Evolutionary conservation across 805 yeast genomes (phyloP).

Genomic region (Sugiyamaella smithiae): DNA sequence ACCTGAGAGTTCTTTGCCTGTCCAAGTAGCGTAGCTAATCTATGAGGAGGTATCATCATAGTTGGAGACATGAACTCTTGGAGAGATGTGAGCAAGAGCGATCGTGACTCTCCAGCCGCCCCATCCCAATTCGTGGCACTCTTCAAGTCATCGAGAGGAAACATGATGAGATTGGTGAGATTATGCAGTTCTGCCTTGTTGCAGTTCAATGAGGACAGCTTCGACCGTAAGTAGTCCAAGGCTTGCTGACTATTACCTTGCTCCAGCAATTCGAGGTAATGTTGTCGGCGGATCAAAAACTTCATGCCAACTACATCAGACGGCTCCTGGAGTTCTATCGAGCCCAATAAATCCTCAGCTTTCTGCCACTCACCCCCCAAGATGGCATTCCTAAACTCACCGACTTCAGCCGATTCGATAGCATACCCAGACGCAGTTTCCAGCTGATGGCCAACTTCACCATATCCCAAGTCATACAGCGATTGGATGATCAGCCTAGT

Average conservation of each 20-base stretch:
- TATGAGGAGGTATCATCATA: slow-evolving; percentile 50
- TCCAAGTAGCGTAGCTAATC: slow-evolving; percentile 48
- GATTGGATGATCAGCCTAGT: slow-evolving; percentile 51
- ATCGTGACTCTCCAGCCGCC: slow-evolving; percentile 39
- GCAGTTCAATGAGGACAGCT: slow-evolving; percentile 33
- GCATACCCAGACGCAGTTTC: slow-evolving; percentile 38
- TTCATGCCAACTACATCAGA: slow-evolving; percentile 27
- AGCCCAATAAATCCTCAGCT: slow-evolving; percentile 35
- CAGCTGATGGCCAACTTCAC: slow-evolving; percentile 38
- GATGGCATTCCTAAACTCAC: slow-evolving; percentile 39
- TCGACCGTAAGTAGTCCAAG: slow-evolving; percentile 38
- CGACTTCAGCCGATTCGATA: slow-evolving; percentile 43
- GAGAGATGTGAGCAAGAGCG: slow-evolving; percentile 41
- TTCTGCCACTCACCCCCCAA: slow-evolving; percentile 43
- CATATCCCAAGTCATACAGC: slow-evolving; percentile 49
- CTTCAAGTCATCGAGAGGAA: slow-evolving; percentile 31
- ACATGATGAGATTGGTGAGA: slow-evolving; percentile 32
- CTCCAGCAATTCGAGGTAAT: slow-evolving; percentile 43
- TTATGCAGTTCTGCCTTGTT: slow-evolving; percentile 29
- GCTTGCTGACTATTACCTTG: slow-evolving; percentile 36
- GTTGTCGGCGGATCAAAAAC: slow-evolving; percentile 41
- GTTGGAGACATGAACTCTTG: slow-evolving; percentile 49
- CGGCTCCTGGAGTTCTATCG: slow-evolving; percentile 27
- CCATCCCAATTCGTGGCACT: slow-evolving; percentile 35
- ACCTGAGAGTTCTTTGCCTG: slow-evolving; percentile 52